Evolutionary conservation across 805 yeast species (phyloP).

Genomic region (Pichia phayaonensis): DNA sequence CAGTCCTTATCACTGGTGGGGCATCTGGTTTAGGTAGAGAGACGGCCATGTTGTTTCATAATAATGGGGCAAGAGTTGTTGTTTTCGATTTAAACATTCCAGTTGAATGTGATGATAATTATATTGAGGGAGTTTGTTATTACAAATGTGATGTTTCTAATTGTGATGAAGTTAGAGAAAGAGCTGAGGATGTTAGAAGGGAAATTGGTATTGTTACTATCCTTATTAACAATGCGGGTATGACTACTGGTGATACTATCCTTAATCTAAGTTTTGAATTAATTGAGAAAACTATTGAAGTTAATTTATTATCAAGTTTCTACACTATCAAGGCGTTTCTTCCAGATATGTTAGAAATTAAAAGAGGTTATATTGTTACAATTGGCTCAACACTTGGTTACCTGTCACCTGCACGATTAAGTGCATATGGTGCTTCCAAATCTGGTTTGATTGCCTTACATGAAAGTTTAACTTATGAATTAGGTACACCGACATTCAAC

Average conservation of each 20-base stretch:
- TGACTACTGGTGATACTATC: slow-evolving; percentile 51
- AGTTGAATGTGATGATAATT: slow-evolving; percentile 22
- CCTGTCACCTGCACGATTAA: slow-evolving; percentile 71
- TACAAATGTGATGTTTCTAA: slow-evolving; percentile 66
- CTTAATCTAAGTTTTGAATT: slow-evolving; percentile 48
- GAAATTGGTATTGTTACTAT: slow-evolving; percentile 57
- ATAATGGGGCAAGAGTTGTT: slow-evolving; percentile 43
- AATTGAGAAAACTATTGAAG: slow-evolving; percentile 53
- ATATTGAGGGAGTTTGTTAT: slow-evolving; percentile 39
- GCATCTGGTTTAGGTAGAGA: slow-evolving; percentile 69
- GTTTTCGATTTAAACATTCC: slow-evolving; percentile 58
- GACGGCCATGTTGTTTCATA: slow-evolving; percentile 40
- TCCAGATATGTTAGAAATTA: slow-evolving; percentile 56
- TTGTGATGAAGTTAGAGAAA: slow-evolving; percentile 33
- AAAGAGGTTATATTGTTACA: slow-evolving; percentile 72
- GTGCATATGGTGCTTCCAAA: slow-evolving; percentile 86
- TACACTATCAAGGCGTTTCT: slow-evolving; percentile 62
- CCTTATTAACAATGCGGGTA: slow-evolving; percentile 81
- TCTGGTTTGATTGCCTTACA: slow-evolving; percentile 81
- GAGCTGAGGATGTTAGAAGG: slow-evolving; percentile 34
- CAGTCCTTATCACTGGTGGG: slow-evolving; percentile 81
- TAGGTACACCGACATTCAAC: slow-evolving; percentile 43
- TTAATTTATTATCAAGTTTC: slow-evolving; percentile 66
- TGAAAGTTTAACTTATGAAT: slow-evolving; percentile 67
- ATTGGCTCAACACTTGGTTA: slow-evolving; percentile 82